Evolutionary conservation across 768 basidiomycete species (phyloP).

Genomic region (Tulasnella sp.): DNA sequence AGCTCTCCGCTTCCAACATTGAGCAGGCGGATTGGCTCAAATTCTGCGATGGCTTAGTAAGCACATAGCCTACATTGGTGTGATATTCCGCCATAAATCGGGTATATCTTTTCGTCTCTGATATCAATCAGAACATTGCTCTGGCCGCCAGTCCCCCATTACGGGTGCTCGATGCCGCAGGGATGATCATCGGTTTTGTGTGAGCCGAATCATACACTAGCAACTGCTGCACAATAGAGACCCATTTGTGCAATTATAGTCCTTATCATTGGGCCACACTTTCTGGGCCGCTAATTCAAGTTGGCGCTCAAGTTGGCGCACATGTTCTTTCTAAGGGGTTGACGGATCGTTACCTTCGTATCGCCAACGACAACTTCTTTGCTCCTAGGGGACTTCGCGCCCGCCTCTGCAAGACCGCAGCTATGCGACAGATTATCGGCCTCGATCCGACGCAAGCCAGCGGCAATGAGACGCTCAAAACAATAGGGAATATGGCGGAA

Average conservation of each 20-base stretch:
- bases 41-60: slow-evolving; percentile 8
- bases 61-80: background rate
- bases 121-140: slow-evolving; percentile 3
- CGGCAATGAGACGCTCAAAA: background rate
- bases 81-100: background rate
- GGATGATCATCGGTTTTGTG: slow-evolving; percentile 16
- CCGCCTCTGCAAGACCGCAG: slow-evolving; percentile 9
- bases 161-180: slow-evolving; percentile 10
- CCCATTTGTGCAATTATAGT: background rate
- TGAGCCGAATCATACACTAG: background rate
- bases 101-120: too few relatives aligned
- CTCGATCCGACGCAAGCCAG: background rate
- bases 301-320: slow-evolving; percentile 1
- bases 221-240: background rate
- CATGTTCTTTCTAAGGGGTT: slow-evolving; percentile 13
- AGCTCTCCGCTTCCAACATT: background rate
- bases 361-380: slow-evolving; percentile 9
- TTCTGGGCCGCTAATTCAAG: background rate
- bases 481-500: background rate
- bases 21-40: slow-evolving; percentile 11
- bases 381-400: slow-evolving; percentile 11
- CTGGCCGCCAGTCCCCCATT: slow-evolving; percentile 10
- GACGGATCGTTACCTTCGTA: slow-evolving; percentile 14
- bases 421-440: slow-evolving; percentile 9
- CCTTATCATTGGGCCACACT: slow-evolving; percentile 11